These are phyloP conservation scores for Penicillium daleae DNA, from an alignment of 495 filamentous ascomycete species.

Conservation along the genomic window DNA sequence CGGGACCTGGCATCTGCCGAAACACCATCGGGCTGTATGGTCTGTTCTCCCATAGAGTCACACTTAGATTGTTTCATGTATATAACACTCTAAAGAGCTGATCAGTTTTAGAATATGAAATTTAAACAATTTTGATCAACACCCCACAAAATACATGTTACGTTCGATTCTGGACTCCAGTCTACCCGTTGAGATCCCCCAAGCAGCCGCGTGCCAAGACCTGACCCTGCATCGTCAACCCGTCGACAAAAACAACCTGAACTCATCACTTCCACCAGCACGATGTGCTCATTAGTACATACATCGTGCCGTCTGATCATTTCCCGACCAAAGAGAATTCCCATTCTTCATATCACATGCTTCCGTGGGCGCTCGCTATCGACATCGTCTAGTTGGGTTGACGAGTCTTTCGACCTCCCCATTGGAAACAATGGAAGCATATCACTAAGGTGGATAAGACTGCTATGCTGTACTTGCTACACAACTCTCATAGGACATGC, in stretches of 20 bases:
- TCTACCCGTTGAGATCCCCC: no score
- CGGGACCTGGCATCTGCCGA: no score
- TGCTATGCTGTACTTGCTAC: not conserved
- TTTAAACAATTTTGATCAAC: no score
- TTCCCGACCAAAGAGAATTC: not conserved
- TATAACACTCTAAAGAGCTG: no score
- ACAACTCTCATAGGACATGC: not conserved
- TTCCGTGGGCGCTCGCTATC: conserved; percentile 12
- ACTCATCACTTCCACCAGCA: not conserved
- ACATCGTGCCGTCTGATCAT: conserved; percentile 1
- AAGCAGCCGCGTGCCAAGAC: not conserved
- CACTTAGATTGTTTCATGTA: no score
- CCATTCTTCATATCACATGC: not conserved
- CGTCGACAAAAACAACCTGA: not conserved
- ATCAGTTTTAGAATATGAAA: no score
- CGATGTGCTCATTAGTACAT: conserved; percentile 21
- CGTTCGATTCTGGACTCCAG: no score
- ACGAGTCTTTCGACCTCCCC: conserved; percentile 30
- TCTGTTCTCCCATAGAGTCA: no score
- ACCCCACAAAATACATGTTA: no score
- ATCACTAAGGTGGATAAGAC: conserved; percentile 30
- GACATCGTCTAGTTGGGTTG: conserved; percentile 12
- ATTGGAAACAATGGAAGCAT: conserved; percentile 42
- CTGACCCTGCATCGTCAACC: not conserved
- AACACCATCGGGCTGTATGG: no score